Percentiles rank a stretch among this genome's conserved stretches.
Evolutionary conservation across 768 basidiomycete species (phyloP).

Genomic region (Leccinum imitatum): DNA sequence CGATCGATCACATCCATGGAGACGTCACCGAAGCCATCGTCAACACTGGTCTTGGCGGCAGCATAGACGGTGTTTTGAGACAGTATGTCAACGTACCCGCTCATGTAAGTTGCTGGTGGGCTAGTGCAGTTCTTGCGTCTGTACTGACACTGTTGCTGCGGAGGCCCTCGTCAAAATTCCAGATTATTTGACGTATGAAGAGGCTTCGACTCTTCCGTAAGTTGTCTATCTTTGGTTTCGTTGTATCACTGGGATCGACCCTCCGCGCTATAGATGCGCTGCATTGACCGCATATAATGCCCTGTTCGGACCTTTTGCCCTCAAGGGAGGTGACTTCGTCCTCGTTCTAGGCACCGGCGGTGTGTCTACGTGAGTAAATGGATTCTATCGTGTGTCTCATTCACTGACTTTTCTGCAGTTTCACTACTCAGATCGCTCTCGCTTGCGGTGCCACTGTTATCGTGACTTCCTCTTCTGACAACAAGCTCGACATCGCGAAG

Average conservation of each 20-base stretch:
- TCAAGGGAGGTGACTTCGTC: slow-evolving; percentile 60
- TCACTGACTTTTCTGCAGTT: slow-evolving; percentile 34
- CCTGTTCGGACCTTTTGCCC: slow-evolving; percentile 45
- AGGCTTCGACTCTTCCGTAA: slow-evolving; percentile 64
- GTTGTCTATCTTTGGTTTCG: slow-evolving; percentile 11
- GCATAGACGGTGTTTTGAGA: slow-evolving; percentile 50
- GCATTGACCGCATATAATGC: slow-evolving; percentile 66
- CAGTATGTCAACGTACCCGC: slow-evolving; percentile 54
- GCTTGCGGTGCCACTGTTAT: slow-evolving; percentile 65
- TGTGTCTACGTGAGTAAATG: slow-evolving; percentile 46
- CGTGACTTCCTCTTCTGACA: slow-evolving; percentile 64
- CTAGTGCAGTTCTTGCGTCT: not conserved
- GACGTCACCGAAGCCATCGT: slow-evolving; percentile 38
- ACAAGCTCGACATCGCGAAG: slow-evolving; percentile 53
- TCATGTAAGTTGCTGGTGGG: slow-evolving; percentile 29
- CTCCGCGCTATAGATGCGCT: slow-evolving; percentile 44
- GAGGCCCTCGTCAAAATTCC: slow-evolving; percentile 54
- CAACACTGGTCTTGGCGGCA: slow-evolving; percentile 44
- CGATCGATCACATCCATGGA: slow-evolving; percentile 47
- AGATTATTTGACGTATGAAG: slow-evolving; percentile 56
- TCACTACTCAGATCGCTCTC: slow-evolving; percentile 59
- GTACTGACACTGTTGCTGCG: not conserved
- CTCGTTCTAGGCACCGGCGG: slow-evolving; percentile 57
- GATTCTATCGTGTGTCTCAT: not conserved
- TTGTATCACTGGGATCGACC: not conserved